A percentile compares a stretch with the other conserved stretches of the same genome.
These are phyloP conservation scores for Liquidambar formosana DNA, from an alignment of 164 flowering plant species.

Conservation along the genomic window DNA sequence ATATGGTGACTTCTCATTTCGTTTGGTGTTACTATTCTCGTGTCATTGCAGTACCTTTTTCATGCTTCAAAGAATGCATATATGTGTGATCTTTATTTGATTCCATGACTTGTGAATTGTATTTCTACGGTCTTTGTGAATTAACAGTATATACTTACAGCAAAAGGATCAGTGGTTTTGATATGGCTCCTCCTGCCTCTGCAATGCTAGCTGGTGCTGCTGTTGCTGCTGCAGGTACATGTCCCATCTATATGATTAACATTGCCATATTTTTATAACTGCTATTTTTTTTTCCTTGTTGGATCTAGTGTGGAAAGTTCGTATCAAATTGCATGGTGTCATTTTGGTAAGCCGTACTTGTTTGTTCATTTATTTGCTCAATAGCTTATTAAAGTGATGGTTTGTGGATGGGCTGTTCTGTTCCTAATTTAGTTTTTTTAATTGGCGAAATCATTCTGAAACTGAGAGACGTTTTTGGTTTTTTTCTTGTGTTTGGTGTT, in stretches of 20 bases:
- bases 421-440: slow-evolving; percentile 36
- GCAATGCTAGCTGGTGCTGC: slow-evolving; percentile 62
- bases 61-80: no score
- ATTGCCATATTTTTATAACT: slow-evolving; percentile 25
- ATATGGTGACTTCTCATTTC: no score
- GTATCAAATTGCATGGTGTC: slow-evolving; percentile 58
- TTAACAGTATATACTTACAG: slow-evolving; percentile 41
- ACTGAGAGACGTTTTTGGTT: slow-evolving; percentile 85
- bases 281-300: slow-evolving; percentile 31
- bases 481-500: slow-evolving; percentile 84
- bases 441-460: slow-evolving; percentile 55
- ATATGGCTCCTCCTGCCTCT: slow-evolving; percentile 89
- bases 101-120: no score
- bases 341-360: slow-evolving; percentile 64
- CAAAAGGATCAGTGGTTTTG: slow-evolving; percentile 93
- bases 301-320: slow-evolving; percentile 63
- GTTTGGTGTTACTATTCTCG: background rate
- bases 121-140: background rate
- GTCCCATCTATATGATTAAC: background rate
- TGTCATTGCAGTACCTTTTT: no score
- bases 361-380: slow-evolving; percentile 21
- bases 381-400: slow-evolving; percentile 18
- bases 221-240: slow-evolving; percentile 51
- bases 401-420: slow-evolving; percentile 30
- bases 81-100: no score